phyloP scores from a whole-genome alignment of 441 rosid genomes.

The Metrosideros polymorpha region DNA sequence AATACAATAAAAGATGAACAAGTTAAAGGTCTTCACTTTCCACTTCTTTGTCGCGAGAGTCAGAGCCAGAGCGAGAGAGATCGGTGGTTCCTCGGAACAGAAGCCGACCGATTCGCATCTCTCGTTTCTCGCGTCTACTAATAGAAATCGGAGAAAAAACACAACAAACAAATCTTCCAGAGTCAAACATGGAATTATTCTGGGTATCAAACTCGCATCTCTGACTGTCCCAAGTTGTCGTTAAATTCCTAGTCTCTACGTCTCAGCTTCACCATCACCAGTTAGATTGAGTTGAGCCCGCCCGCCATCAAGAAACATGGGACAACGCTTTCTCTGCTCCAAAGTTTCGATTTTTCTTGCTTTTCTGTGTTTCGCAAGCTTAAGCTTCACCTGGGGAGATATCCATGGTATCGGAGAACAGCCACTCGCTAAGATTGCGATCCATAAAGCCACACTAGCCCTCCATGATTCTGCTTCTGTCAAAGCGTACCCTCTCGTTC shows the following conservation, averaged over 20 bases:
- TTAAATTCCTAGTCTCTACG: not conserved
- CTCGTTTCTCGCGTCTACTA: not conserved
- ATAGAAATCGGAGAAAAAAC: not conserved
- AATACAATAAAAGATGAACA: not conserved
- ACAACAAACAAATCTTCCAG: not conserved
- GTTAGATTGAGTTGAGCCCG: not conserved
- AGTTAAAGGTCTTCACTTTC: not conserved
- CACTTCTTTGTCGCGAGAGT: not conserved
- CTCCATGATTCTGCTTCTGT: constrained; percentile 20
- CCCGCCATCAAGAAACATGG: not conserved
- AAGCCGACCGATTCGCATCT: not conserved
- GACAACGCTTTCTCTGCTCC: not conserved
- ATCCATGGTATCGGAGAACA: constrained; percentile 5
- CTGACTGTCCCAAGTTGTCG: not conserved
- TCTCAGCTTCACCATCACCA: not conserved
- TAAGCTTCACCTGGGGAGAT: not conserved
- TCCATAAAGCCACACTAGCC: constrained; percentile 16
- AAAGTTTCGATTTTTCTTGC: not conserved
- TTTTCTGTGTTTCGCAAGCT: not conserved
- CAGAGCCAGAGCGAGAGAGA: too few relatives aligned
- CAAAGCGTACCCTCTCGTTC: constrained; percentile 19
- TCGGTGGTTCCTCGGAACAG: not conserved
- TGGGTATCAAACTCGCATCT: not conserved
- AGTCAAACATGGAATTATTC: not conserved
- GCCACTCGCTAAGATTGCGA: constrained; percentile 25